These are phyloP conservation scores for Tricladium varicosporioides DNA, from an alignment of 2,329 filamentous ascomycete genomes.

Conservation along the genomic window DNA sequence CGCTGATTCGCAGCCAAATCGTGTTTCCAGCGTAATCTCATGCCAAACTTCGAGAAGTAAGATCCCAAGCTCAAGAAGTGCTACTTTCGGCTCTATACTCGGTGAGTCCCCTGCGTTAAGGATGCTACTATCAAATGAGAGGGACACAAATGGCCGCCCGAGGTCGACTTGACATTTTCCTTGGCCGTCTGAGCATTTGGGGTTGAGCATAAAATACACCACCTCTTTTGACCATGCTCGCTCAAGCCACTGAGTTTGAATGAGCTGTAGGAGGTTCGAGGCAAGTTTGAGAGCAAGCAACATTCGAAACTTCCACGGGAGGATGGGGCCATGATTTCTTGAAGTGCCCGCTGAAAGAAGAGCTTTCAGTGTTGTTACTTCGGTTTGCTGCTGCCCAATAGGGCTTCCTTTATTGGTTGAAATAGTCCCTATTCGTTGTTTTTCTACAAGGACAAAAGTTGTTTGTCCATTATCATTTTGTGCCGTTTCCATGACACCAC, in stretches of 20 bases:
- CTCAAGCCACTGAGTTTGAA: background rate
- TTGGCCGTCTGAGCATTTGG: background rate
- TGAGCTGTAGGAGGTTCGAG: background rate
- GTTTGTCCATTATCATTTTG: background rate
- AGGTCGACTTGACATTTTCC: background rate
- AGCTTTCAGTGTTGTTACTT: background rate
- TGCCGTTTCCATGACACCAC: background rate
- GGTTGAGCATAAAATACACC: background rate
- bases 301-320: slow-evolving; percentile 1
- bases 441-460: background rate
- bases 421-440: background rate
- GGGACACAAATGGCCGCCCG: background rate
- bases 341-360: background rate
- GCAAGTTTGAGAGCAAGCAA: background rate
- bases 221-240: background rate
- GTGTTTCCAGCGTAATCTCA: background rate
- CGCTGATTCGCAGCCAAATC: background rate
- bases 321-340: background rate
- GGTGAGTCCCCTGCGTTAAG: background rate
- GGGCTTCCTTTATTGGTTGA: background rate
- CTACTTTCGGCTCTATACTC: background rate
- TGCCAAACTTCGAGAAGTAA: background rate
- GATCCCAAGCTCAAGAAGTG: background rate
- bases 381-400: background rate
- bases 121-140: background rate